phyloP scores from a whole-genome alignment of 345 rosid species.

The Durio zibethinus region DNA sequence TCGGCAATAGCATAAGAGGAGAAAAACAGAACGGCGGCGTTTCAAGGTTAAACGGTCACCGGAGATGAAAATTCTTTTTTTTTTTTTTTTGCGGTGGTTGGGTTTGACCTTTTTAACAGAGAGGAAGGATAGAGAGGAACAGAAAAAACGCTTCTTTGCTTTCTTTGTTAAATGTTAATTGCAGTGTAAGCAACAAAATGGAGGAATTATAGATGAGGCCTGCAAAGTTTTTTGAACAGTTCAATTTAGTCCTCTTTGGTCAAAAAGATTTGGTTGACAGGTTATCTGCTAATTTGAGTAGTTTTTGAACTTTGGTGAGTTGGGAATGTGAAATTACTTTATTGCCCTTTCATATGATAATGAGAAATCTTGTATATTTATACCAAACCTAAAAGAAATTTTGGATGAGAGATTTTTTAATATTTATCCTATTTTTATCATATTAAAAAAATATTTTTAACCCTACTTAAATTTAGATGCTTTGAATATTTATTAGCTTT shows the following conservation, averaged over 20 bases:
- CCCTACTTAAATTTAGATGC: neutral
- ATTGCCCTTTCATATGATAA: neutral
- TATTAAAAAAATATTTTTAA: too few species aligned
- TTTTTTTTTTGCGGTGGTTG: slow-evolving; percentile 16
- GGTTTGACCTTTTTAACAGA: slow-evolving; percentile 36
- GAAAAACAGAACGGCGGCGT: neutral
- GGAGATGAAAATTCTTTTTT: neutral
- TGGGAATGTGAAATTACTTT: neutral
- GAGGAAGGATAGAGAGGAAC: slow-evolving; percentile 16
- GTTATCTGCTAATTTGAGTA: neutral
- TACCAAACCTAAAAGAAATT: too few species aligned
- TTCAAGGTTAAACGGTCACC: slow-evolving; percentile 4
- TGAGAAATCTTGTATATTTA: too few species aligned
- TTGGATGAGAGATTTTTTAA: too few species aligned
- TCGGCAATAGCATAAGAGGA: slow-evolving; percentile 48
- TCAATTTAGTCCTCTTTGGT: neutral
- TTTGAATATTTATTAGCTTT: neutral
- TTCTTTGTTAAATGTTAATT: slow-evolving; percentile 26
- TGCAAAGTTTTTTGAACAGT: neutral
- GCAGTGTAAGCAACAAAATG: slow-evolving; percentile 25
- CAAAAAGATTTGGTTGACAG: neutral
- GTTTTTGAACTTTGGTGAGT: neutral
- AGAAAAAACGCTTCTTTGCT: slow-evolving; percentile 40
- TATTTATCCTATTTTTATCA: neutral
- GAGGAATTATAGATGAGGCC: neutral